Conservation (phyloP, 805 yeast species). For the Candida jianshihensis region DNA sequence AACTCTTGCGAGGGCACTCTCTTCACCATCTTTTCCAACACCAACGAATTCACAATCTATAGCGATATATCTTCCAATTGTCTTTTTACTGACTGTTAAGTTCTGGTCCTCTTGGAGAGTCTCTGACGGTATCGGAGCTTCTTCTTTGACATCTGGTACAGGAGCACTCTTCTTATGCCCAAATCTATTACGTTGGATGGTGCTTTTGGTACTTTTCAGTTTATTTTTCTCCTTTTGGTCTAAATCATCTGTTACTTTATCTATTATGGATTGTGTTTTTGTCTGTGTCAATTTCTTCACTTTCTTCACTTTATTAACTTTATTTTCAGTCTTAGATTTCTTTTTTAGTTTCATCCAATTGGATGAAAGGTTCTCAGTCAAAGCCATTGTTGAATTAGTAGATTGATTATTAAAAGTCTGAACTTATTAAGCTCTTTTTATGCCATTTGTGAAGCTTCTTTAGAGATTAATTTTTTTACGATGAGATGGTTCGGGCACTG, state of each 20-base stretch:
- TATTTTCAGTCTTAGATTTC: constrained; percentile 3
- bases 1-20: constrained; percentile 76
- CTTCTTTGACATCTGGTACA: constrained; percentile 15
- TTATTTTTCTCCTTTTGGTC: constrained; percentile 6
- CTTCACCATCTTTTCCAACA: constrained; percentile 65
- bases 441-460: background rate
- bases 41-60: constrained; percentile 96
- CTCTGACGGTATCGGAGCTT: constrained; percentile 14
- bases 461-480: background rate
- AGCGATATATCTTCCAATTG: constrained; percentile 68
- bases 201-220: background rate
- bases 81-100: constrained; percentile 27
- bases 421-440: too few species aligned
- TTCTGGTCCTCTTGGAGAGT: constrained; percentile 3
- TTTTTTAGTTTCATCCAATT: constrained; percentile 18
- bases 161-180: constrained; percentile 24
- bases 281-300: constrained; percentile 4
- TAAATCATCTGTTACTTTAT: constrained; percentile 9
- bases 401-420: too few species aligned
- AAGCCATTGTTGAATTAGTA: constrained; percentile 5
- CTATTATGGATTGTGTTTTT: constrained; percentile 11
- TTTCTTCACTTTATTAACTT: constrained; percentile 1
- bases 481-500: constrained; percentile 1
- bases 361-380: constrained; percentile 9
- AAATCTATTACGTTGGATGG: constrained; percentile 4